Evolutionary conservation across 2,329 filamentous ascomycete species (phyloP), one percentile per base, ranked within the genome.

Genomic region (Aspergillaceae sp.): DNA sequence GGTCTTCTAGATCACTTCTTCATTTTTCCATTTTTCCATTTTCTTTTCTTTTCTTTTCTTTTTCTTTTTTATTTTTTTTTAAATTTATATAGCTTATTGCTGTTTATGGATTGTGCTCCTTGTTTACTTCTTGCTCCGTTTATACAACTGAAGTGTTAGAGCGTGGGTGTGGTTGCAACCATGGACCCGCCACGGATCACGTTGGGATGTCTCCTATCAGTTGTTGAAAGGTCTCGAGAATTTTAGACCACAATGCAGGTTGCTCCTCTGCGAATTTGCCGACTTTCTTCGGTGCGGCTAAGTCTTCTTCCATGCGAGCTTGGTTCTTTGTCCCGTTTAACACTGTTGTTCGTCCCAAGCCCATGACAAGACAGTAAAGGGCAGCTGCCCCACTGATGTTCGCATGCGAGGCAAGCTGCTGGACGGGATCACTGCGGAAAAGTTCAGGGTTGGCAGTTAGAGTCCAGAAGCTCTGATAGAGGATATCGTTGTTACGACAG

Each of bases 391-490:
- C 59, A n/a, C 60, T 68, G 11, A 79, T 68, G 0, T 59, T 57
- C 1, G 64, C 60, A 6, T 60, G 56, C 8, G 62, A 44, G 11
- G 78, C 77, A 2, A 89, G 64, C 5, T 56, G 53, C 7, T 59
- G 58, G 0, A 86, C 79, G 1, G 75, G 62, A 8, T 61, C 54
- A 3, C 69, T 73, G 41, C 57, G 63, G 27, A 79, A 51, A 29
- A 83, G 61, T 9, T 64, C 56, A 3, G 76, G 76, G 54, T 82
- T 82, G 0, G 73, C 79, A 0, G 76, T 79, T 60, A 82, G 56
- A 1, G 78, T 82, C 78, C 79, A 81, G 59, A 82, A 82, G 38
- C 71, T 73, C 56, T 82, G 75, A 50, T 80, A 82, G 26, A 74
- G 61, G 41, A 83, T 77, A 1, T 63, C 64, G 8, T 76, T 66